A percentile compares a stretch with the other conserved stretches of the same genome.
Evolutionary conservation across 208 protist genomes (phyloP).

Genomic region (Crithidia thermophila): DNA sequence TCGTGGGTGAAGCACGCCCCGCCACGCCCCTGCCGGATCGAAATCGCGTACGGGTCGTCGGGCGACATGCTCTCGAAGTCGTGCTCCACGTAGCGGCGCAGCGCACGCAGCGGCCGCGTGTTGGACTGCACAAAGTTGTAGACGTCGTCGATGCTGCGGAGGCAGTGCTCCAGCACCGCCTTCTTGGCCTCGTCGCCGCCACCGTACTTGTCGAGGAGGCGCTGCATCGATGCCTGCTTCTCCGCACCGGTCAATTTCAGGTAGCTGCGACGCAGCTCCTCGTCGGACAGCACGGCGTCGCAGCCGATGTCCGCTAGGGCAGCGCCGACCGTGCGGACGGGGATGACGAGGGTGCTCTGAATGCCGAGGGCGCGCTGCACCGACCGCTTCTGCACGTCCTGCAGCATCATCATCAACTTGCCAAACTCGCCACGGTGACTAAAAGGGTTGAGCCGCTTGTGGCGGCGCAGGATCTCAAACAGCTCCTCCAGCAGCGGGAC

Average conservation of each 20-base stretch:
- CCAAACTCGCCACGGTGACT: slow-evolving; percentile 94
- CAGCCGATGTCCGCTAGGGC: slow-evolving; percentile 56
- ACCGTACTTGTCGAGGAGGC: slow-evolving; percentile 62
- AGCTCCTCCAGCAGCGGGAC: slow-evolving; percentile 84
- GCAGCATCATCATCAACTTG: slow-evolving; percentile 96
- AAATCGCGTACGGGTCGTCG: slow-evolving; percentile 39
- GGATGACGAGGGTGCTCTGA: slow-evolving; percentile 61
- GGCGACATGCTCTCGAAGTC: slow-evolving; percentile 64
- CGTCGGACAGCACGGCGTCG: slow-evolving; percentile 70
- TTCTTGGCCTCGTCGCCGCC: slow-evolving; percentile 29
- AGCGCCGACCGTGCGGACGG: slow-evolving; percentile 86
- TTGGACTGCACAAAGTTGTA: slow-evolving; percentile 88
- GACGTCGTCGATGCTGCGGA: slow-evolving; percentile 96
- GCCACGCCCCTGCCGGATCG: slow-evolving; percentile 47
- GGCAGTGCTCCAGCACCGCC: slow-evolving; percentile 73
- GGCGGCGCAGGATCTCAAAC: slow-evolving; percentile 96
- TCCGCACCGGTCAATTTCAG: slow-evolving; percentile 38
- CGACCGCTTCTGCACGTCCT: slow-evolving; percentile 86
- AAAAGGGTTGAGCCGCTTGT: slow-evolving; percentile 98
- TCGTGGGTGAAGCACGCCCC: slow-evolving; percentile 94
- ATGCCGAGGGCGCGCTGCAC: slow-evolving; percentile 57
- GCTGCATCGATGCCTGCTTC: slow-evolving; percentile 63
- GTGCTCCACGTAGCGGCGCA: slow-evolving; percentile 53
- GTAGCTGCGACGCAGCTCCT: slow-evolving; percentile 64
- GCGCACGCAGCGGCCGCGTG: slow-evolving; percentile 64